Conservation (phyloP, 2,329 filamentous ascomycete species). For the Diaporthe sp. region DNA sequence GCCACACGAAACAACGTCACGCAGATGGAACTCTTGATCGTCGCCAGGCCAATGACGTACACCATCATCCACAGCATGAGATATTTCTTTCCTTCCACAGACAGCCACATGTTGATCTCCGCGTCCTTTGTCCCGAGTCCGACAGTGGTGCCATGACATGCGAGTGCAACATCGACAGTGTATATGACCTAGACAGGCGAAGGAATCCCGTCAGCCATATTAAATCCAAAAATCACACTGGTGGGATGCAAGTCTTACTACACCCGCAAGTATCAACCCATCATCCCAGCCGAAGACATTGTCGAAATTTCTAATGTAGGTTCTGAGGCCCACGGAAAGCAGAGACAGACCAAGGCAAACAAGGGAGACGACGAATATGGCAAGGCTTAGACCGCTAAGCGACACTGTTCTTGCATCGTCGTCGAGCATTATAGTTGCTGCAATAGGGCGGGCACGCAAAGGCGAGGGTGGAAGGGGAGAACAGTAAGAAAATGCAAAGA, state of each 20-base stretch:
- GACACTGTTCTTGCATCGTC: conserved; percentile 9
- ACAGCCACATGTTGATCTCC: conserved; percentile 39
- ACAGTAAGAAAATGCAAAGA: neutral
- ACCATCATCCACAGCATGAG: conserved; percentile 45
- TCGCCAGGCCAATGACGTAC: conserved; percentile 41
- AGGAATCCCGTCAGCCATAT: neutral
- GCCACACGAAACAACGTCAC: conserved; percentile 42
- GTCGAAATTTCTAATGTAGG: conserved; percentile 37
- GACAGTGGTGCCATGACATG: conserved; percentile 41
- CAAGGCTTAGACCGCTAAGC: conserved; percentile 36
- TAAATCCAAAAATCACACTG: too few relatives aligned
- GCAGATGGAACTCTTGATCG: conserved; percentile 45
- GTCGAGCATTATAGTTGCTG: conserved; percentile 2
- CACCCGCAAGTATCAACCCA: conserved; percentile 31
- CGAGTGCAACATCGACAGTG: conserved; percentile 42
- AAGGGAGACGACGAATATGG: conserved; percentile 42
- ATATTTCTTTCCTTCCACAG: conserved; percentile 41
- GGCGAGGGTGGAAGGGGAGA: neutral
- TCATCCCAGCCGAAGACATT: conserved; percentile 35
- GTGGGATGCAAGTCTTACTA: neutral
- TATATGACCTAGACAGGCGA: conserved; percentile 34
- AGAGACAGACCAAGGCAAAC: conserved; percentile 41
- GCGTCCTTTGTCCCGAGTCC: conserved; percentile 43
- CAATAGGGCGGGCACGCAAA: neutral
- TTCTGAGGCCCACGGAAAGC: conserved; percentile 42